Base-by-base conservation (phyloP, 805 yeast species). In the Candida germanica region DNA sequence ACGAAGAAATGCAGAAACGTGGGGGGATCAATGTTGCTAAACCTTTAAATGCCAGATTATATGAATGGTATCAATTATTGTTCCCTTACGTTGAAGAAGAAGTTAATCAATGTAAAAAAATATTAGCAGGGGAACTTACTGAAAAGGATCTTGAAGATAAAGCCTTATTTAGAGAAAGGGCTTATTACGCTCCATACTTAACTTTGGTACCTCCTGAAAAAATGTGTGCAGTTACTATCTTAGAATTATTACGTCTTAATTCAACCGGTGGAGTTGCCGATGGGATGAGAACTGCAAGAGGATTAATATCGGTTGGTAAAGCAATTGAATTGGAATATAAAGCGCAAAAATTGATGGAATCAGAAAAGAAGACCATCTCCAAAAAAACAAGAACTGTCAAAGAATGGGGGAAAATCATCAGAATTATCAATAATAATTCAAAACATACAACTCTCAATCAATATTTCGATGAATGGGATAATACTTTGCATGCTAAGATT, bases 321-420 rank as follows among this genome's bases (percentile, higher is more conserved):
- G 88, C 95, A 9, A 70, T 91, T 15, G 96, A 91, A 54, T 60
- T 80, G 48, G 98, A 93, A 56, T 86, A 82, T 55, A 76, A 82
- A 47, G 74, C 94, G 0, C 87, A 83, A 49, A 70, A 71, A 46
- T 59, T 85, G 31, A 59, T 82, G 40, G 70, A 73, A 24, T 61
- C 75, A 2, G 88, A 83, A 45, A 66, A 72, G 21, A 73, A 69
- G 40, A 68, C 75, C 3, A 66, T 77, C 44, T 48, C 55, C 12
- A 59, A 54, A 38, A 59, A 54, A 29, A 36, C 53, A 6, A 75
- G 71, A 49, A 78, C 77, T 34, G 66, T 73, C 38, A 62, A 57
- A 33, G 70, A 70, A 35, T 65, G 68, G 61, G 71, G 71, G 41
- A 73, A 67, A 43, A 66, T 75, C 31, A 63, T 66, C 24, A 49